Percentiles rank a stretch among this genome's conserved stretches.
Evolutionary conservation across 805 yeast species (phyloP).

Genomic region (Candida wancherniae): DNA sequence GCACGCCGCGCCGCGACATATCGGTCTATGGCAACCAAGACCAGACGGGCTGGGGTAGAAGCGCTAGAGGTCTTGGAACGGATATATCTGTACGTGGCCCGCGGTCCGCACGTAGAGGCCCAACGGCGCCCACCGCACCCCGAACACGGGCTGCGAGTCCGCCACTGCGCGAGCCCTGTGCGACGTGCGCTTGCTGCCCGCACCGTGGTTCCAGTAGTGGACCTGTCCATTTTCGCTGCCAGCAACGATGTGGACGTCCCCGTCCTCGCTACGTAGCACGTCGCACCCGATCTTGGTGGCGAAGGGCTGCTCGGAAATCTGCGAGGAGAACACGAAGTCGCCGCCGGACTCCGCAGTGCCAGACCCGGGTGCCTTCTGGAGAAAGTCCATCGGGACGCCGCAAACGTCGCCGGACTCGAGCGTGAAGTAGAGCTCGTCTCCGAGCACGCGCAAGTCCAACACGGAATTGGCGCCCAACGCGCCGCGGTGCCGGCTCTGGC

Average conservation of each 20-base stretch:
- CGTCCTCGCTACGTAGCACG: slow-evolving; percentile 1
- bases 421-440: slow-evolving; percentile 1
- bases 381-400: too few species aligned
- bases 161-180: too few species aligned
- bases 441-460: slow-evolving; percentile 4
- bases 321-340: slow-evolving; percentile 1
- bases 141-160: neutral
- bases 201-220: slow-evolving; percentile 3
- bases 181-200: too few species aligned
- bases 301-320: slow-evolving; percentile 2
- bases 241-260: slow-evolving; percentile 4
- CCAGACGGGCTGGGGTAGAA: too few species aligned
- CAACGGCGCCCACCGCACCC: slow-evolving; percentile 5
- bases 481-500: neutral
- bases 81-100: too few species aligned
- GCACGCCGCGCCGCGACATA: too few species aligned
- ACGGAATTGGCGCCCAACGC: slow-evolving; percentile 2
- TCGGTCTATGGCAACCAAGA: too few species aligned
- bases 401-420: slow-evolving; percentile 8
- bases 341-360: neutral
- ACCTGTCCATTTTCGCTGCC: slow-evolving; percentile 10
- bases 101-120: slow-evolving; percentile 5
- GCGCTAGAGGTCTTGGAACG: too few species aligned
- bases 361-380: too few species aligned
- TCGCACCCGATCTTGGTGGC: slow-evolving; percentile 7